Conservation (phyloP, 371 early-diverging fungal species). For the Smittium culicis region DNA sequence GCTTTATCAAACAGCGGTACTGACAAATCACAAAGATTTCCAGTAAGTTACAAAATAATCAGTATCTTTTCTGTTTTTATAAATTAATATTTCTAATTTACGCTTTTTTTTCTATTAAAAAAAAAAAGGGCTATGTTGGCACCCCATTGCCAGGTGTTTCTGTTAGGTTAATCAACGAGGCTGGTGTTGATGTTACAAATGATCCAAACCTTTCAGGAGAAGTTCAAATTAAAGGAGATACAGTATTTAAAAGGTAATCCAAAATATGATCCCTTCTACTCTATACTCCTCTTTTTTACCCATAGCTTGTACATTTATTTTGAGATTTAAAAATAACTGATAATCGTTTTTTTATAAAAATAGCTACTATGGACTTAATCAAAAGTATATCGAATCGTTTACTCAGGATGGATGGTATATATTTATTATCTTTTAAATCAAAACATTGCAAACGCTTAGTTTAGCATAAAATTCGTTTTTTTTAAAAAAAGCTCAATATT, state of each 20-base stretch:
- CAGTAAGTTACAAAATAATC: slow-evolving; percentile 2
- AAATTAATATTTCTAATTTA: too few relatives aligned
- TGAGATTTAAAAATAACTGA: too few relatives aligned
- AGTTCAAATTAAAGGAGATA: slow-evolving; percentile 51
- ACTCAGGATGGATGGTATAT: too few relatives aligned
- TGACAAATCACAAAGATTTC: slow-evolving; percentile 11
- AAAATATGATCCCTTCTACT: too few relatives aligned
- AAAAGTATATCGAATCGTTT: too few relatives aligned
- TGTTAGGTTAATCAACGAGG: slow-evolving; percentile 41
- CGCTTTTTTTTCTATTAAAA: slow-evolving; percentile 32
- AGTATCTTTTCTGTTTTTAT: neutral
- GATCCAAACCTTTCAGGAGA: slow-evolving; percentile 40
- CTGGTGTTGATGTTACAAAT: slow-evolving; percentile 37
- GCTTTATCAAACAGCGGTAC: slow-evolving; percentile 50
- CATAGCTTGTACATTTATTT: too few relatives aligned
- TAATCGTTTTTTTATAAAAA: too few relatives aligned
- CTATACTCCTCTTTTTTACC: neutral
- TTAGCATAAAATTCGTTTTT: too few relatives aligned
- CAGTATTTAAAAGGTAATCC: slow-evolving; percentile 61
- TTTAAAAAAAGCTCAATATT: too few relatives aligned
- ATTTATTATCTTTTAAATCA: too few relatives aligned
- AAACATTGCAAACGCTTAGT: too few relatives aligned
- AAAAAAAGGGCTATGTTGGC: slow-evolving; percentile 53
- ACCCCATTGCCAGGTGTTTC: slow-evolving; percentile 57
- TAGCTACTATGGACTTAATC: too few relatives aligned